Conservation (phyloP, 139 green algal species). For the Coelastrella sp. region DNA sequence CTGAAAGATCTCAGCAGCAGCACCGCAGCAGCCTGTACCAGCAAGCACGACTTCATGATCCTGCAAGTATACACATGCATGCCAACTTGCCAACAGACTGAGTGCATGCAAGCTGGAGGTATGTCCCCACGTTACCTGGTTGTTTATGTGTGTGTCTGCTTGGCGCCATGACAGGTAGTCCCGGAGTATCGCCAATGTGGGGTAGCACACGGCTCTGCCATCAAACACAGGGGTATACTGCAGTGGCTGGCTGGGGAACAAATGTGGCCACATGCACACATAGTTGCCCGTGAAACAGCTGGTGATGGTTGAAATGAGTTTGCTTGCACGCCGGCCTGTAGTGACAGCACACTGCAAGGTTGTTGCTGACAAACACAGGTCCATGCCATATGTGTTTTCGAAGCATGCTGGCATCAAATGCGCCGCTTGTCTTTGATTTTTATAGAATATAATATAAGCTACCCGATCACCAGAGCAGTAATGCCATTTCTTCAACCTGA, state of each 20-base stretch:
- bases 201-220: conserved; percentile 91
- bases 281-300: conserved; percentile 92
- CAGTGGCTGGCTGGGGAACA: conserved; percentile 59
- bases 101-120: too few relatives aligned
- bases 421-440: neutral
- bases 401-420: neutral
- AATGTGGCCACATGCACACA: conserved; percentile 80
- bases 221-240: conserved; percentile 90
- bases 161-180: conserved; percentile 97
- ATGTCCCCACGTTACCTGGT: conserved; percentile 68
- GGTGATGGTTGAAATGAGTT: conserved; percentile 88
- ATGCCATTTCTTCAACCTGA: too few relatives aligned
- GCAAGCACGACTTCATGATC: too few relatives aligned
- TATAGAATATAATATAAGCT: too few relatives aligned
- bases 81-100: too few relatives aligned
- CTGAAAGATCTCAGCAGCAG: too few relatives aligned
- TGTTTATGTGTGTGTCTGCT: conserved; percentile 97
- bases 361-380: neutral
- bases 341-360: too few relatives aligned
- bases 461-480: too few relatives aligned
- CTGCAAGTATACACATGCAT: too few relatives aligned
- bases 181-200: conserved; percentile 68
- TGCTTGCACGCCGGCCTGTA: conserved; percentile 79
- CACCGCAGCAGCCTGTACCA: too few relatives aligned
- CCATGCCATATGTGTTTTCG: neutral